Evolutionary conservation across 495 filamentous ascomycete genomes (phyloP), one percentile per base, ranked within the genome.

Genomic region (Saxispiralis lemnorum): DNA sequence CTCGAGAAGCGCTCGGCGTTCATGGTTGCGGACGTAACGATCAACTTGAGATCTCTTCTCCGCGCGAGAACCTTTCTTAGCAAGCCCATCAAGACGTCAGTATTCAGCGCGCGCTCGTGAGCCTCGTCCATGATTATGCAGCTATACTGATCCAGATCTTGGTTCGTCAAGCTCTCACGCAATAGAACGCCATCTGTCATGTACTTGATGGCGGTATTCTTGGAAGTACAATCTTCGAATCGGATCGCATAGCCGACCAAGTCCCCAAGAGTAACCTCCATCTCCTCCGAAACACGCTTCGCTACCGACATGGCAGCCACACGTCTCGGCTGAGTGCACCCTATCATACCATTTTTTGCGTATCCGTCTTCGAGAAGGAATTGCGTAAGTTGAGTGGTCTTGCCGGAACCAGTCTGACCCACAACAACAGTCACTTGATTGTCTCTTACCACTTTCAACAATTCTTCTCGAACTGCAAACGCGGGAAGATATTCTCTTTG

Each of bases 81-180:
- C 18, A 99, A 71, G 0, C 92, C 92, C 83, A 99, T 93, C 11
- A 96, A 65, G 5, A 99, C 85, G 58, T 99, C 92, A 2, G 92
- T 99, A 56, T 96, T 96, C 34, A 99, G 66, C 0, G 89, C 87
- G 56, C 92, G 74, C 58, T 99, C 92, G 68, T 99, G 92, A 2
- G 92, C 92, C 64, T 99, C 92, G 60, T 99, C 92, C 89, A 99
- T 95, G 58, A 99, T 99, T 39, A 99, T 86, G 57, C 85, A 93
- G 11, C 88, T 93, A 60, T 99, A 99, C 54, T 82, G 82, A 59
- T 96, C 92, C 17, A 99, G 71, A 56, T 99, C 93, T 13, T 75
- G 70, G 54, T 95, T 86, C 39, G 82, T 81, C 7, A 99, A 71
- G 12, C 83, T 93, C 54, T 99, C 92, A 56, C 92, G 77, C 13